Conservation (phyloP, 1,284 basidiomycete species). For the Ganoderma sp. region DNA sequence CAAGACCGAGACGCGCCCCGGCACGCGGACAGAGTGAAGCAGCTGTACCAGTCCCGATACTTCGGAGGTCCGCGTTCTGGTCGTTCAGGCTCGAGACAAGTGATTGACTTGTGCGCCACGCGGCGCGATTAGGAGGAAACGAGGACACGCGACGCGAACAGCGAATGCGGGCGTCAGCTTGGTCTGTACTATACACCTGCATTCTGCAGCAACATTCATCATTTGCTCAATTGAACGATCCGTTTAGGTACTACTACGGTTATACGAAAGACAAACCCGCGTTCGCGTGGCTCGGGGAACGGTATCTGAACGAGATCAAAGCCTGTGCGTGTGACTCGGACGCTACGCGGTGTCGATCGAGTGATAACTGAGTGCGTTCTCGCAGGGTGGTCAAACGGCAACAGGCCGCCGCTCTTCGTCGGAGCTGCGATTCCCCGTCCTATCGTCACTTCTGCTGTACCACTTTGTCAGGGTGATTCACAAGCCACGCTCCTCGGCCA, state of each 20-base stretch:
- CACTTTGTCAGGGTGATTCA: slow-evolving; percentile 17
- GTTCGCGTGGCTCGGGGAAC: slow-evolving; percentile 34
- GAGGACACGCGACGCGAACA: slow-evolving; percentile 16
- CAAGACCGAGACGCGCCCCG: slow-evolving; percentile 10
- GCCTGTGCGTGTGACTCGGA: slow-evolving; percentile 24
- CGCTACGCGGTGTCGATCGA: not conserved
- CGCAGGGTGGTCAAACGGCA: slow-evolving; percentile 27
- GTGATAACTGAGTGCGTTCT: not conserved
- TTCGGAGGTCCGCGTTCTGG: slow-evolving; percentile 32
- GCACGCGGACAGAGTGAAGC: slow-evolving; percentile 24
- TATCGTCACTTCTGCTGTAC: not conserved
- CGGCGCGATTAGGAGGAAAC: slow-evolving; percentile 21
- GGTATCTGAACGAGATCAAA: slow-evolving; percentile 34
- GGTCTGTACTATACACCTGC: slow-evolving; percentile 22
- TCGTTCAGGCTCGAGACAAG: slow-evolving; percentile 5
- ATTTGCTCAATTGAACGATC: not conserved
- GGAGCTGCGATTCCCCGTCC: slow-evolving; percentile 18
- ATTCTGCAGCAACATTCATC: not conserved
- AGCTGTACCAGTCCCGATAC: slow-evolving; percentile 24
- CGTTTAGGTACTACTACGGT: slow-evolving; percentile 32
- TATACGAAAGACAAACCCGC: slow-evolving; percentile 28
- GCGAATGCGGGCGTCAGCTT: slow-evolving; percentile 33
- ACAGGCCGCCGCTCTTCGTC: slow-evolving; percentile 30
- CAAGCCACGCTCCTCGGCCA: slow-evolving; percentile 21
- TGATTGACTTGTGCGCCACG: slow-evolving; percentile 22